Conservation (phyloP, 495 filamentous ascomycete genomes). For the Aspergillus sclerotiicarbonarius region DNA sequence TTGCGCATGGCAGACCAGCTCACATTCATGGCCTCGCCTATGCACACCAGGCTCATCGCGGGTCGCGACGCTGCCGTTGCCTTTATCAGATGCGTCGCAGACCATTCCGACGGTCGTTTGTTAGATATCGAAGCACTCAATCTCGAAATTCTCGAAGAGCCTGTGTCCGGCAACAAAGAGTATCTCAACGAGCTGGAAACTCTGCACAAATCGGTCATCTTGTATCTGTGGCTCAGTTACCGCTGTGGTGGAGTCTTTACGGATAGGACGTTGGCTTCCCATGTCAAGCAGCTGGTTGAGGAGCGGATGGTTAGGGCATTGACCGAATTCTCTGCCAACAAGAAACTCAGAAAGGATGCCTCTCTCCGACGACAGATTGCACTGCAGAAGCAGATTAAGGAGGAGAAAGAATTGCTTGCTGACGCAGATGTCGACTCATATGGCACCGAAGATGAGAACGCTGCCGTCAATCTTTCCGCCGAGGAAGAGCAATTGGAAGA, state of each 20-base stretch:
- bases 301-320: slow-evolving; percentile 69
- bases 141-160: slow-evolving; percentile 64
- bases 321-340: slow-evolving; percentile 52
- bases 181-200: slow-evolving; percentile 67
- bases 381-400: slow-evolving; percentile 37
- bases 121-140: slow-evolving; percentile 62
- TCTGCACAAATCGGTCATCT: slow-evolving; percentile 76
- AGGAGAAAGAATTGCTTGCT: slow-evolving; percentile 26
- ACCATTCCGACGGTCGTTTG: slow-evolving; percentile 59
- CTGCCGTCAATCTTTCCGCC: slow-evolving; percentile 12
- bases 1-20: slow-evolving; percentile 71
- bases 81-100: slow-evolving; percentile 66
- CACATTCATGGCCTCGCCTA: slow-evolving; percentile 70
- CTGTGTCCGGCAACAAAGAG: slow-evolving; percentile 36
- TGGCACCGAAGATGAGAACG: slow-evolving; percentile 15
- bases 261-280: slow-evolving; percentile 70
- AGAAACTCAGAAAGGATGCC: slow-evolving; percentile 42
- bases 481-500: slow-evolving; percentile 11
- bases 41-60: slow-evolving; percentile 24
- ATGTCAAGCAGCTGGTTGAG: slow-evolving; percentile 79
- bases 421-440: slow-evolving; percentile 17
- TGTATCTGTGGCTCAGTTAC: slow-evolving; percentile 84
- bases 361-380: slow-evolving; percentile 44
- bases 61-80: slow-evolving; percentile 46
- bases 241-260: slow-evolving; percentile 74